phyloP scores from a whole-genome alignment of 176 grass and related monocot genomes.

The Triticum monococcum region DNA sequence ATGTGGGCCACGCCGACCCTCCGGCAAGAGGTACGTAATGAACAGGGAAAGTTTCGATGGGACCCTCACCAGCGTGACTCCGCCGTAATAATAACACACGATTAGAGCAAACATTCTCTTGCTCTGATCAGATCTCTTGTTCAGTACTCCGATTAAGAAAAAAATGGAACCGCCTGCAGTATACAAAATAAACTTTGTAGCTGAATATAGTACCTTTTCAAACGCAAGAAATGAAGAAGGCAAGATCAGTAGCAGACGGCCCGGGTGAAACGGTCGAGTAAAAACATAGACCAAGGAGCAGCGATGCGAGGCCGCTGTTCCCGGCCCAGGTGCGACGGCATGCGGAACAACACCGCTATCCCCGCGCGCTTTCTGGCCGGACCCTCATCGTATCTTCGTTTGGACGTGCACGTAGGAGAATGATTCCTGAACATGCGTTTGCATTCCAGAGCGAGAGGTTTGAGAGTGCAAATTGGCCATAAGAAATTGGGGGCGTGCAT shows the following conservation, averaged over 20 bases:
- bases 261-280: not conserved
- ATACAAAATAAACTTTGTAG: too few relatives aligned
- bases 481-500: slow-evolving; percentile 19
- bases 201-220: not conserved
- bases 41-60: too few relatives aligned
- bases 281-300: slow-evolving; percentile 24
- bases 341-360: slow-evolving; percentile 47
- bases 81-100: too few relatives aligned
- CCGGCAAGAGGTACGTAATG: too few relatives aligned
- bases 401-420: not conserved
- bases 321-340: slow-evolving; percentile 43
- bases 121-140: not conserved
- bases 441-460: not conserved
- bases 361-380: slow-evolving; percentile 33
- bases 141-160: too few relatives aligned
- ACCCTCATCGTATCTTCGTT: not conserved
- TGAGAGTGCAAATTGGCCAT: not conserved
- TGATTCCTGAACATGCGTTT: not conserved
- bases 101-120: not conserved
- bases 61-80: too few relatives aligned
- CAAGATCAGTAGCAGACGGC: not conserved
- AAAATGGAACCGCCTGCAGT: too few relatives aligned
- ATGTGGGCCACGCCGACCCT: too few relatives aligned
- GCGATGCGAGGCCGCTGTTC: slow-evolving; percentile 34
- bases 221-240: not conserved